Evolutionary conservation across 75 land plant genomes (phyloP), one percentile per base, ranked within the genome.

Genomic region (Pinus taeda): DNA sequence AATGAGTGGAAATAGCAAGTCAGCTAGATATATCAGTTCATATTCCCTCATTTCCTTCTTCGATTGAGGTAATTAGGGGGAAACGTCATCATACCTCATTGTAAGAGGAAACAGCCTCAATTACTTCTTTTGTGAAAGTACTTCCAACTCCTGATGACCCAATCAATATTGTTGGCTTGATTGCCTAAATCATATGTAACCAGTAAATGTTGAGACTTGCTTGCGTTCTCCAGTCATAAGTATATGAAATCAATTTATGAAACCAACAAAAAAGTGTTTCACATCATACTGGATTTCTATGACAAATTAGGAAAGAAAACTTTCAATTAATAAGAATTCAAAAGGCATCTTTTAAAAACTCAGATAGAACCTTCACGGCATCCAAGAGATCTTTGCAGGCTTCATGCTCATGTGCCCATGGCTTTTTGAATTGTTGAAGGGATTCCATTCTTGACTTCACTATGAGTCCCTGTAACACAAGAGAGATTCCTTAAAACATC

Each of bases 371-470:
- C 89, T 89, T 81, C 57, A 91, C 85, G 73, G 93, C 91, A 80
- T 88, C 86, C 61, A 87, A 30, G 9, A 91, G 88, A 21, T 60
- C 62, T 18, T 75, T 83, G 37, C 85, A 63, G 17, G 75, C 77
- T 72, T 82, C 86, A 77, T 89, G 92, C 36, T 89, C 89, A 80
- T 89, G 93, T 20, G 92, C 92, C 75, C 83, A 91, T 58, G 86
- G 81, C 78, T 83, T 82, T 82, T 91, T 91, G 83, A 90, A 85
- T 74, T 87, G 83, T 63, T 89, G 92, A 14, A 91, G 78, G 18
- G 89, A 82, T 45, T 90, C 89, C 79, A 60, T 80, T 61, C 92
- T 78, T 15, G 92, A 86, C 37, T 79, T 90, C 36, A 87, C 92
- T 63, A 91, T 77, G 64, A 91, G 79, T 53, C 92, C 92, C 92